phyloP scores from a whole-genome alignment of 805 yeast species.

The Candida succiphila region DNA sequence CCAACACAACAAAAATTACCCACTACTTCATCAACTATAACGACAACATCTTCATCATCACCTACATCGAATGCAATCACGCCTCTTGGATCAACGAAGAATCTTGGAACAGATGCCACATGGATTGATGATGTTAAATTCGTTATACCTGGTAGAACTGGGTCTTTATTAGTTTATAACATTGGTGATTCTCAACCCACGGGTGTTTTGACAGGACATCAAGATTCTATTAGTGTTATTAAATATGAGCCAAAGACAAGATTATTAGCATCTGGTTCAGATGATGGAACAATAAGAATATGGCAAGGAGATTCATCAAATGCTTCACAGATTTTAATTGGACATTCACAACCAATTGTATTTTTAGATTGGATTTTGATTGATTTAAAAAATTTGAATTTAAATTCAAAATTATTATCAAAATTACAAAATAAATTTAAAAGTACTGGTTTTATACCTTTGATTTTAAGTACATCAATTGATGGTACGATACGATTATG shows the following conservation, averaged over 20 bases:
- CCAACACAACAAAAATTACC: background rate
- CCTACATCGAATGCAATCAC: background rate
- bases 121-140: slow-evolving; percentile 69
- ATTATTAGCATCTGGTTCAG: slow-evolving; percentile 65
- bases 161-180: slow-evolving; percentile 46
- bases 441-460: background rate
- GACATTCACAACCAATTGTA: slow-evolving; percentile 51
- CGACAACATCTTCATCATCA: background rate
- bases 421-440: slow-evolving; percentile 5
- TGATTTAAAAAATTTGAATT: slow-evolving; percentile 10
- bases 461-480: slow-evolving; percentile 46
- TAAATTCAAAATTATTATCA: slow-evolving; percentile 6
- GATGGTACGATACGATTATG: slow-evolving; percentile 67
- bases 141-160: slow-evolving; percentile 55
- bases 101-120: slow-evolving; percentile 44
- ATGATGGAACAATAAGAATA: slow-evolving; percentile 61
- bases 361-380: slow-evolving; percentile 45
- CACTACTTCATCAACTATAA: background rate
- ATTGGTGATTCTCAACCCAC: slow-evolving; percentile 35
- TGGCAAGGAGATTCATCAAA: slow-evolving; percentile 64
- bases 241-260: slow-evolving; percentile 41
- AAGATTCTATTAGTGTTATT: slow-evolving; percentile 44
- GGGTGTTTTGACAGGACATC: slow-evolving; percentile 56
- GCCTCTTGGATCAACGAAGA: background rate
- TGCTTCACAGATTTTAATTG: slow-evolving; percentile 35